phyloP scores from a whole-genome alignment of 495 filamentous ascomycete species.

The Aspergillus incahuasiensis region DNA sequence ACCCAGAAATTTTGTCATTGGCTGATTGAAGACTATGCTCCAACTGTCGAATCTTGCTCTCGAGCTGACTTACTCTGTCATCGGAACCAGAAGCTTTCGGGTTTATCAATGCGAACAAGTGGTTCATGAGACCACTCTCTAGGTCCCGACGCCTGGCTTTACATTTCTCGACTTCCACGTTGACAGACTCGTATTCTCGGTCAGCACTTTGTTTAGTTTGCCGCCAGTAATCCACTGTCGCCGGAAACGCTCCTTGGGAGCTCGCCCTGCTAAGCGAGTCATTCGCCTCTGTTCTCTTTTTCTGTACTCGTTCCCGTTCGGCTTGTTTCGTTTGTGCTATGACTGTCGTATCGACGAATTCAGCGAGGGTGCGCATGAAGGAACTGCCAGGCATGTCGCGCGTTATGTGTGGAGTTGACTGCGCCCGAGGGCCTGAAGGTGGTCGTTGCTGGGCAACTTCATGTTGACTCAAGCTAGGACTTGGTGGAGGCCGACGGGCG shows the following conservation, averaged over 20 bases:
- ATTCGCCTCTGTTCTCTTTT: constrained; percentile 15
- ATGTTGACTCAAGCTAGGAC: not conserved
- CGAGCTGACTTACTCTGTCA: not conserved
- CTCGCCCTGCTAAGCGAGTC: constrained; percentile 20
- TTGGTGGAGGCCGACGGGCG: not conserved
- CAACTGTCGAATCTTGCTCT: not conserved
- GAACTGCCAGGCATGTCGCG: constrained; percentile 5
- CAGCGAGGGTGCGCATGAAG: constrained; percentile 17
- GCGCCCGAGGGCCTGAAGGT: not conserved
- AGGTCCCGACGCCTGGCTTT: constrained; percentile 7
- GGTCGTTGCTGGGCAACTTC: not conserved
- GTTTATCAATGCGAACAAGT: not conserved
- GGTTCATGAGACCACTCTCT: constrained; percentile 11
- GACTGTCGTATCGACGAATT: constrained; percentile 20
- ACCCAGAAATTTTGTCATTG: not conserved
- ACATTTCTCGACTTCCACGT: constrained; percentile 14
- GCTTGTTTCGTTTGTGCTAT: constrained; percentile 5
- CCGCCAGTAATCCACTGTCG: constrained; percentile 18
- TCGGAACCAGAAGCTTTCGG: not conserved
- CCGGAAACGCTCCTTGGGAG: constrained; percentile 17
- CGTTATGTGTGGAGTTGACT: not conserved
- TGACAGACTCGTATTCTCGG: constrained; percentile 9
- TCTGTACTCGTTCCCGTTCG: constrained; percentile 23
- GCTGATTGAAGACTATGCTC: constrained; percentile 2
- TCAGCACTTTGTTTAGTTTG: constrained; percentile 17